Evolutionary conservation across 305 asterid genomes (phyloP), one percentile per base, ranked within the genome.

Genomic region (Rubia peregrina): DNA sequence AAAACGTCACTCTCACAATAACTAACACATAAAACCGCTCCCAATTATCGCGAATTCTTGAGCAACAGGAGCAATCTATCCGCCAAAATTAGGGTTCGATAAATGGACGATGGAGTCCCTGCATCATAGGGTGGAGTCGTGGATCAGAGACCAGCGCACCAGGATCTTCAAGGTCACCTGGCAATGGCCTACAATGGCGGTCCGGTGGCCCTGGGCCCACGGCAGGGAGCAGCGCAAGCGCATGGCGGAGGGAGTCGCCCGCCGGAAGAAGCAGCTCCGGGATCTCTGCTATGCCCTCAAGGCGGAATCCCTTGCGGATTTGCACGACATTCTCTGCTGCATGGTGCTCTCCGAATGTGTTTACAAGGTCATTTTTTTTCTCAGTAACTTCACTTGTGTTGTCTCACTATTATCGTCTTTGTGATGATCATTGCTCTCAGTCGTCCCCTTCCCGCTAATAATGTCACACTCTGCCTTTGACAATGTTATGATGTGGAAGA

Each of bases 291-390:
- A 16, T 70, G 96, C 99, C 68, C 81, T 87, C 79, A 88, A 94
- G 84, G 96, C 96, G 0, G 99, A 94, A 64, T 84, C 97, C 22
- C 69, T 88, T 9, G 59, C 91, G 49, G 99, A 94, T 83, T 87
- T 94, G 92, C 99, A 91, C 86, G 96, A 94, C 44, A 89, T 94
- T 67, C 75, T 94, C 60, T 94, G 97, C 77, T 91, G 96, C 88
- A 94, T 94, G 99, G 97, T 94, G 76, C 94, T 94, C 70, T 86
- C 99, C 61, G 99, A 94, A 79, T 91, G 96, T 71, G 98, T 92
- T 30, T 92, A 92, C 83, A 92, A 92, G 98, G 98, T 92, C 65
- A 68, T n/a, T 49, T 21, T 46, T 57, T 19, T 41, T 48, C 67
- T 30, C 33, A 30, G 33, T 30, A 30, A 30, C 33, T 30, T 30